Evolutionary conservation across 768 basidiomycete species (phyloP).

Genomic region (Serendipita indica): DNA sequence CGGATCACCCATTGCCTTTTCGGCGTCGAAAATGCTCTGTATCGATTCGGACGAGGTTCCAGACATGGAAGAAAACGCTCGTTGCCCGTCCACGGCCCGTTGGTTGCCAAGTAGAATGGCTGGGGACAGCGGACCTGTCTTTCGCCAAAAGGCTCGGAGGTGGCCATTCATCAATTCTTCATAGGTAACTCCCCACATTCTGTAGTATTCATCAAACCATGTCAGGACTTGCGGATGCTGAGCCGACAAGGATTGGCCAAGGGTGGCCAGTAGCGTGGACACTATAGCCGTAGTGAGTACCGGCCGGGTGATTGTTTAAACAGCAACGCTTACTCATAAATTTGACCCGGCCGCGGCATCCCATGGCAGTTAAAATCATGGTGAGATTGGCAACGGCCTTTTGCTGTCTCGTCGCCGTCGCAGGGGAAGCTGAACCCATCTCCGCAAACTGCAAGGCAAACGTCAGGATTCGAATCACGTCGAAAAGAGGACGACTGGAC

Average conservation of each 20-base stretch:
- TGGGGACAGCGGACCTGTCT: no score
- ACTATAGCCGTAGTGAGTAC: no score
- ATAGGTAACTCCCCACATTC: slow-evolving; percentile 41
- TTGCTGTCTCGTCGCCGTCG: slow-evolving; percentile 18
- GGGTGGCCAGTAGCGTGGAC: slow-evolving; percentile 23
- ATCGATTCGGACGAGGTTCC: no score
- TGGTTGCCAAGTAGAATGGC: no score
- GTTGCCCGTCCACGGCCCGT: no score
- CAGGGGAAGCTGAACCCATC: not conserved
- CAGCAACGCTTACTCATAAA: slow-evolving; percentile 31
- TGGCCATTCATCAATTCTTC: slow-evolving; percentile 4
- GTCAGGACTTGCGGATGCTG: slow-evolving; percentile 32
- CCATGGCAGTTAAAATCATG: slow-evolving; percentile 27
- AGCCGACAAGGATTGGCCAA: slow-evolving; percentile 39
- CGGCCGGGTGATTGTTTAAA: no score
- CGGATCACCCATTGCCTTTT: no score
- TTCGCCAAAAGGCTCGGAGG: not conserved
- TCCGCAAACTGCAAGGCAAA: not conserved
- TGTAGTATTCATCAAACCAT: slow-evolving; percentile 51
- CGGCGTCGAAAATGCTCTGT: no score
- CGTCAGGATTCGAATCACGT: not conserved
- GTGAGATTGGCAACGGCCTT: slow-evolving; percentile 30
- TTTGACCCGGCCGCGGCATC: slow-evolving; percentile 29
- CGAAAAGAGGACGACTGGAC: slow-evolving; percentile 18
- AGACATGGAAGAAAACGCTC: no score